Conservation (phyloP, 164 flowering plant species). For the Chimonanthus salicifolius region DNA sequence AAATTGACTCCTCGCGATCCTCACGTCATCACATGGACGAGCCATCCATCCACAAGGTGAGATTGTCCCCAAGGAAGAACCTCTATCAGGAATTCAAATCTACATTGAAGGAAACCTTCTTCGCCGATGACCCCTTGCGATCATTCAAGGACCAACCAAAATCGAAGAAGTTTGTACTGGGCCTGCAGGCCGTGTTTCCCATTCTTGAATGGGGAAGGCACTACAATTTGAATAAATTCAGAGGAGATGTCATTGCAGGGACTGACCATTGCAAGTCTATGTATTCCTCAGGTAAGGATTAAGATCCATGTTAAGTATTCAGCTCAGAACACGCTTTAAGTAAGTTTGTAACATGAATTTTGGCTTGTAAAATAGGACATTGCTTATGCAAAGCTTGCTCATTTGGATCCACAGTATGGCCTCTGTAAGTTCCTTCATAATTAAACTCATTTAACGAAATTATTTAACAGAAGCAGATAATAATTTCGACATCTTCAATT, state of each 20-base stretch:
- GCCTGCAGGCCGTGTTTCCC: constrained; percentile 62
- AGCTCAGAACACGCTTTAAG: not conserved
- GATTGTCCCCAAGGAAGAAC: constrained; percentile 41
- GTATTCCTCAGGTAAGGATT: constrained; percentile 59
- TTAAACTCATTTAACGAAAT: no score
- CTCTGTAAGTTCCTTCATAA: constrained; percentile 24
- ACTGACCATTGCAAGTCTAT: constrained; percentile 89
- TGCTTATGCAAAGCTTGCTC: constrained; percentile 86
- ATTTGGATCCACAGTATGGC: constrained; percentile 69
- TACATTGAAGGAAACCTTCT: constrained; percentile 69
- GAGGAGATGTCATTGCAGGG: constrained; percentile 81
- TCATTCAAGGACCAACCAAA: constrained; percentile 63
- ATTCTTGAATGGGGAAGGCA: constrained; percentile 77
- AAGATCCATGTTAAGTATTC: not conserved
- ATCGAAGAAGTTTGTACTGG: constrained; percentile 8
- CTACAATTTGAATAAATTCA: constrained; percentile 48
- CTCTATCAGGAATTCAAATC: constrained; percentile 12
- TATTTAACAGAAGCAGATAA: no score
- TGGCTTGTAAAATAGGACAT: constrained; percentile 46
- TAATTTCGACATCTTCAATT: no score
- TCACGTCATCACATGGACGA: constrained; percentile 18
- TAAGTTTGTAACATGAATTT: constrained; percentile 3
- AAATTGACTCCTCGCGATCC: no score
- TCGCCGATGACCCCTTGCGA: constrained; percentile 84
- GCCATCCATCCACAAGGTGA: constrained; percentile 58